A percentile compares a stretch with the other conserved stretches of the same genome.
Conservation (phyloP, 352 stramenopile species). For the Thalassiosira hispida region DNA sequence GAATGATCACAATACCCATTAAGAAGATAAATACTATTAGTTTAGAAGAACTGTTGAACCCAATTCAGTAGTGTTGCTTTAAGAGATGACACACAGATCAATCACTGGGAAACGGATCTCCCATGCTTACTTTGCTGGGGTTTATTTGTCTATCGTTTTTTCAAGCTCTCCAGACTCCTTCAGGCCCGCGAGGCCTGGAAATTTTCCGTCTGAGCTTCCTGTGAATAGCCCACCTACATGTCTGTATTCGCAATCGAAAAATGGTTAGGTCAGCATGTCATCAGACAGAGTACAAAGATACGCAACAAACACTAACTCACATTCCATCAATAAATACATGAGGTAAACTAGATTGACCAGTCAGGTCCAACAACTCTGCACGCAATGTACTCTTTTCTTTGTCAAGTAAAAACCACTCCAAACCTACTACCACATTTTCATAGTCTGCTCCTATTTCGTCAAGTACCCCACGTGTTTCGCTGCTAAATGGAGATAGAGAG, state of each 20-base stretch:
- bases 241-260: constrained; percentile 4
- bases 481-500: constrained; percentile 21
- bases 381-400: constrained; percentile 36
- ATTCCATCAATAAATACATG: constrained; percentile 18
- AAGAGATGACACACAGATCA: too few species aligned
- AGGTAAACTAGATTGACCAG: constrained; percentile 25
- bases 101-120: too few species aligned
- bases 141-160: not conserved
- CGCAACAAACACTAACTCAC: too few species aligned
- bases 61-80: too few species aligned
- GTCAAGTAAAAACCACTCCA: constrained; percentile 23
- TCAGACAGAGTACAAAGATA: too few species aligned
- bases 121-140: too few species aligned
- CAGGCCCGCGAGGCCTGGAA: constrained; percentile 16
- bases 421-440: constrained; percentile 18
- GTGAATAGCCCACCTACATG: constrained; percentile 36
- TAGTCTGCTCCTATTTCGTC: constrained; percentile 36
- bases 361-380: constrained; percentile 33
- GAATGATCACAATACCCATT: too few species aligned
- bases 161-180: constrained; percentile 29
- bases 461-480: constrained; percentile 23
- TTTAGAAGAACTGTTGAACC: too few species aligned
- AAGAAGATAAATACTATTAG: too few species aligned
- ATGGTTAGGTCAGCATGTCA: too few species aligned
- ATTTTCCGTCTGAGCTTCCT: constrained; percentile 24